phyloP scores from a whole-genome alignment of 1,284 basidiomycete species.

The Microbotryum silenes-acaulis region DNA sequence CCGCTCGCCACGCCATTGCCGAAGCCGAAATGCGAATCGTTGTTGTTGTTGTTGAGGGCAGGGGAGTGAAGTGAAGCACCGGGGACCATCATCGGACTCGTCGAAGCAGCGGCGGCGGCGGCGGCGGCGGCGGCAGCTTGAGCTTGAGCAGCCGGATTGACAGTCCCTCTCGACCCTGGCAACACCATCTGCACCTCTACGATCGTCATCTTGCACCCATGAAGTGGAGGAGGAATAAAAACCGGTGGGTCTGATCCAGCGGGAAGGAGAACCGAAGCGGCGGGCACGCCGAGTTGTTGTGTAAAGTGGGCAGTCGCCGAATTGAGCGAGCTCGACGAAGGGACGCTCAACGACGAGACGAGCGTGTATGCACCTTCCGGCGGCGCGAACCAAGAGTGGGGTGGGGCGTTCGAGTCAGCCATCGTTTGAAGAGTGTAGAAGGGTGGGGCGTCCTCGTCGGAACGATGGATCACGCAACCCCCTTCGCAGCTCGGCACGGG shows the following conservation, averaged over 20 bases:
- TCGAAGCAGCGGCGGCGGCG: too few species aligned
- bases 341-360: slow-evolving; percentile 13
- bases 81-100: too few species aligned
- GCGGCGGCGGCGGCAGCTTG: background rate
- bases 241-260: background rate
- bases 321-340: background rate
- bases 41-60: too few species aligned
- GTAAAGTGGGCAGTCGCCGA: slow-evolving; percentile 5
- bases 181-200: background rate
- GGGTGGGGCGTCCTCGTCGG: too few species aligned
- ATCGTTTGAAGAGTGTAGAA: too few species aligned
- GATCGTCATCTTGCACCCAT: background rate
- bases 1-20: background rate
- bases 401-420: slow-evolving; percentile 1
- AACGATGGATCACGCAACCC: too few species aligned
- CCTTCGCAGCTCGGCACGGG: too few species aligned
- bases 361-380: slow-evolving; percentile 29
- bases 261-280: background rate
- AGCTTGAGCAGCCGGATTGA: slow-evolving; percentile 47
- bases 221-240: background rate
- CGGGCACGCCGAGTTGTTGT: background rate
- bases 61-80: too few species aligned
- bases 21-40: background rate
- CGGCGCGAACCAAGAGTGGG: slow-evolving; percentile 18
- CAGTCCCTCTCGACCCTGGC: slow-evolving; percentile 30